These are phyloP conservation scores for Lentinula boryana DNA, from an alignment of 768 basidiomycete genomes.

Conservation along the genomic window DNA sequence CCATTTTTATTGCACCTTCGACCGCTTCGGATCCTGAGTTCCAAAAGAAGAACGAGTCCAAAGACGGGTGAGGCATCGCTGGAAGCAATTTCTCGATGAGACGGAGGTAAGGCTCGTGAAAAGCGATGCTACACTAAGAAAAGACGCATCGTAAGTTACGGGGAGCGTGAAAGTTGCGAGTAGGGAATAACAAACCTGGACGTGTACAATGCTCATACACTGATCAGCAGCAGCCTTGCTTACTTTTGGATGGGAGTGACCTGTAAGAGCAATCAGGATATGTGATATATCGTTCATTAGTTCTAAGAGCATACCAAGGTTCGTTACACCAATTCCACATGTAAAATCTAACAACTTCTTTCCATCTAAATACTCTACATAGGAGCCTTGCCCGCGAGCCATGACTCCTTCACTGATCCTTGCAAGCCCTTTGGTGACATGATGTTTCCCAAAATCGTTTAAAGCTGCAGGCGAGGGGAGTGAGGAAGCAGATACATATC, in stretches of 20 bases:
- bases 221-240: conserved; percentile 88
- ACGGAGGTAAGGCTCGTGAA: conserved; percentile 79
- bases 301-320: conserved; percentile 48
- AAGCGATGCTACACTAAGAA: conserved; percentile 78
- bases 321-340: conserved; percentile 83
- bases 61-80: conserved; percentile 83
- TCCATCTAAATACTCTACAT: conserved; percentile 69
- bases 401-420: conserved; percentile 52
- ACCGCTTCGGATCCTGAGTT: conserved; percentile 94
- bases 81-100: conserved; percentile 84
- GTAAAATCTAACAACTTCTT: conserved; percentile 79
- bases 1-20: conserved; percentile 87
- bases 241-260: conserved; percentile 84
- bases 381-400: conserved; percentile 65
- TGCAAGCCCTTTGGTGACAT: conserved; percentile 41
- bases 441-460: conserved; percentile 31
- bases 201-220: conserved; percentile 74
- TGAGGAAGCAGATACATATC: neutral
- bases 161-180: neutral
- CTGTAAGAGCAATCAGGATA: conserved; percentile 26
- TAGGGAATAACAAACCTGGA: conserved; percentile 43
- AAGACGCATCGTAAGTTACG: neutral
- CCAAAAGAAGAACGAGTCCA: conserved; percentile 97
- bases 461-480: neutral
- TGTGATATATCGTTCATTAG: neutral